A percentile compares a stretch with the other conserved stretches of the same genome.
These are phyloP conservation scores for Onygenales sp. DNA, from an alignment of 2,329 filamentous ascomycete genomes.

Conservation along the genomic window DNA sequence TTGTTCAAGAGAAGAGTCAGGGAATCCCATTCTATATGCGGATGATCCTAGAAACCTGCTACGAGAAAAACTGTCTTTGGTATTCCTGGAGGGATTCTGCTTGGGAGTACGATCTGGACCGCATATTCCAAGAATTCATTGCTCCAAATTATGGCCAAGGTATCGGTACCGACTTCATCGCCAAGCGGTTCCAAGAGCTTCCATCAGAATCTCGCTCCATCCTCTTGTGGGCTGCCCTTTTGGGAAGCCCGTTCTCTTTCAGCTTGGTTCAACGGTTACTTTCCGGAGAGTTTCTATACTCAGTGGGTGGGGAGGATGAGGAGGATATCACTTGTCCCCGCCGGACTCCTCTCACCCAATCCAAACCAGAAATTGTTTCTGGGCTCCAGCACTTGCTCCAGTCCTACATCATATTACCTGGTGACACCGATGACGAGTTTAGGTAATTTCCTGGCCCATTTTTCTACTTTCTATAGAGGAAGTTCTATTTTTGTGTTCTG, in stretches of 20 bases:
- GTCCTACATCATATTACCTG: constrained; percentile 69
- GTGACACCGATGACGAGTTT: constrained; percentile 78
- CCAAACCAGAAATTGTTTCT: constrained; percentile 55
- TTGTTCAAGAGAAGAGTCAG: constrained; percentile 78
- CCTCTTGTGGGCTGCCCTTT: constrained; percentile 73
- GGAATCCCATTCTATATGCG: constrained; percentile 88
- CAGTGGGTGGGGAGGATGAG: constrained; percentile 35
- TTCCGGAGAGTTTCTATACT: constrained; percentile 60
- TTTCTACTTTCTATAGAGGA: background rate
- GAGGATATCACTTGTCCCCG: constrained; percentile 29
- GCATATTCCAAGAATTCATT: constrained; percentile 75
- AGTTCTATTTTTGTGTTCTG: background rate
- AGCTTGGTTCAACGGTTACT: constrained; percentile 67
- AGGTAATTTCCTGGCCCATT: constrained; percentile 31
- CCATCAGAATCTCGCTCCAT: constrained; percentile 66
- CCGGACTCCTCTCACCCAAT: constrained; percentile 43
- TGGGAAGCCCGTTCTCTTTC: constrained; percentile 79
- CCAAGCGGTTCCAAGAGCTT: constrained; percentile 65
- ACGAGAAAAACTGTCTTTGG: constrained; percentile 79
- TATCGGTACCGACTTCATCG: constrained; percentile 74
- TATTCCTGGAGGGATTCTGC: constrained; percentile 75
- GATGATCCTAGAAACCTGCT: constrained; percentile 80
- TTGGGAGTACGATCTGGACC: constrained; percentile 81
- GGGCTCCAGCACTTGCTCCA: constrained; percentile 77
- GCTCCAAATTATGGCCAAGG: constrained; percentile 69